These are phyloP conservation scores for Plasmodium reichenowi DNA, from an alignment of 169 alveolate species.

Conservation along the genomic window DNA sequence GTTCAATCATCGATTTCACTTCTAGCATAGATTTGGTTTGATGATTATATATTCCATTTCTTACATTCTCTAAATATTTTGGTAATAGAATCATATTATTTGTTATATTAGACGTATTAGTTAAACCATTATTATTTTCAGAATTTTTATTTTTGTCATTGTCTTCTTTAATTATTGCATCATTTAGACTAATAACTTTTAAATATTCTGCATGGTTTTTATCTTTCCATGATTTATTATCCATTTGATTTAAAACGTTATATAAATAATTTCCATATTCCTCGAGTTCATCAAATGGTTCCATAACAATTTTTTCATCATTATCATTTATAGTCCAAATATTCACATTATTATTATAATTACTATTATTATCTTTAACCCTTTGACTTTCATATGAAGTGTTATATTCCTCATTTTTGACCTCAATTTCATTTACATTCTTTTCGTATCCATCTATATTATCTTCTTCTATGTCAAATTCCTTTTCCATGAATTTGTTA, in stretches of 20 bases:
- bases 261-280: constrained; percentile 73
- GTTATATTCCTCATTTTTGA: constrained; percentile 21
- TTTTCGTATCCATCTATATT: constrained; percentile 21
- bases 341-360: not conserved
- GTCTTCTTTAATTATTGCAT: constrained; percentile 57
- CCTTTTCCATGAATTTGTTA: constrained; percentile 3
- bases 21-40: constrained; percentile 69
- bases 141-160: constrained; percentile 29
- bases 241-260: constrained; percentile 72
- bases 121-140: constrained; percentile 24
- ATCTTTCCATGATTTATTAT: constrained; percentile 73
- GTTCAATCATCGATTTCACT: constrained; percentile 65
- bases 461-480: constrained; percentile 15
- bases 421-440: not conserved
- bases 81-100: constrained; percentile 71
- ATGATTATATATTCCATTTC: constrained; percentile 72
- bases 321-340: constrained; percentile 18
- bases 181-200: constrained; percentile 75
- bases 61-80: constrained; percentile 70
- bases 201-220: constrained; percentile 64
- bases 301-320: constrained; percentile 47
- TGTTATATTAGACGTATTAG: constrained; percentile 43
- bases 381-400: constrained; percentile 14
- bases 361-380: constrained; percentile 24
- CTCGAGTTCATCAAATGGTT: constrained; percentile 75